These are phyloP conservation scores for Magnolia officinalis DNA, from an alignment of 164 flowering plant genomes.

Conservation along the genomic window DNA sequence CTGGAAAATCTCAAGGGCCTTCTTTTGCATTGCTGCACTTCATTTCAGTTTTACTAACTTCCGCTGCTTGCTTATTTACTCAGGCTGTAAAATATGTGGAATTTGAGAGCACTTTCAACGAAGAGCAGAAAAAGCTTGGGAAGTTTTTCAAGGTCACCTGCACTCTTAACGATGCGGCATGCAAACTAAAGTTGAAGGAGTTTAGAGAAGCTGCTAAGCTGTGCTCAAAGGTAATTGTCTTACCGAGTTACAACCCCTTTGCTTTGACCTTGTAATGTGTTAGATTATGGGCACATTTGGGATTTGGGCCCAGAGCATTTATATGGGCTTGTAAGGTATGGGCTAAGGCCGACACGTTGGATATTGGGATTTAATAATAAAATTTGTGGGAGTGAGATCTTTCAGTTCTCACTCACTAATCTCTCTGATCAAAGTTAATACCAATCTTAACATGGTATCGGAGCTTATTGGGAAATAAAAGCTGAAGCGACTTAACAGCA, in stretches of 20 bases:
- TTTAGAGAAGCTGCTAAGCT: conserved; percentile 27
- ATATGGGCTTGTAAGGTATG: too few relatives aligned
- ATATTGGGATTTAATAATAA: too few relatives aligned
- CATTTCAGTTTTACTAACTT: background rate
- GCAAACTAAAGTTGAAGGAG: conserved; percentile 32
- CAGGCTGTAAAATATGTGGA: conserved; percentile 33
- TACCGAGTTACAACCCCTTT: background rate
- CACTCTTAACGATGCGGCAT: conserved; percentile 31
- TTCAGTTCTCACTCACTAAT: too few relatives aligned
- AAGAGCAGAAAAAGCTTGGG: conserved; percentile 26
- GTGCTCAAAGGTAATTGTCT: conserved; percentile 21
- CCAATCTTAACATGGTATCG: too few relatives aligned
- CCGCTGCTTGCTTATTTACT: background rate
- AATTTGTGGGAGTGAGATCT: too few relatives aligned
- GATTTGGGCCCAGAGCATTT: too few relatives aligned
- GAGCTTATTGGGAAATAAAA: too few relatives aligned
- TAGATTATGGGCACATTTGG: background rate
- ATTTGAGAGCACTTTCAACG: conserved; percentile 23
- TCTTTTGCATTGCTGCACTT: background rate
- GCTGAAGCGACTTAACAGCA: too few relatives aligned
- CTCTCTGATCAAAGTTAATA: too few relatives aligned
- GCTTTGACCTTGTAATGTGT: background rate
- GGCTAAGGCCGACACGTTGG: too few relatives aligned
- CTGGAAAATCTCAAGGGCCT: background rate
- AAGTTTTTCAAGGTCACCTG: conserved; percentile 28